These are phyloP conservation scores for Letharia columbiana DNA, from an alignment of 495 filamentous ascomycete species.

Conservation along the genomic window DNA sequence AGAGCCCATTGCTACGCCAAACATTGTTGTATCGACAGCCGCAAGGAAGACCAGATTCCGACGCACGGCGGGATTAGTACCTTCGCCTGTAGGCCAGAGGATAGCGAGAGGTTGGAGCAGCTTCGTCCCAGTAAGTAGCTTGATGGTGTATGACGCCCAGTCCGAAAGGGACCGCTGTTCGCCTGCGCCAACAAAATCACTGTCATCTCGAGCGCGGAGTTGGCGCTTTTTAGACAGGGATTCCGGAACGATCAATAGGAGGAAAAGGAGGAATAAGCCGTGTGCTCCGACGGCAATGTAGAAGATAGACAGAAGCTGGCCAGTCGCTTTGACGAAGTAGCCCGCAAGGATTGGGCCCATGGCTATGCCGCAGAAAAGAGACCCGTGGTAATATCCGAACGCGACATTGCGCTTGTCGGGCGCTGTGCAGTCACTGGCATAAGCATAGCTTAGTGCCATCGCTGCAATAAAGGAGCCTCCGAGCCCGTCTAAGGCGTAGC, in stretches of 20 bases:
- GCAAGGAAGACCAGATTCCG: constrained; percentile 73
- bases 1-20: constrained; percentile 74
- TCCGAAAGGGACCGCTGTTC: constrained; percentile 14
- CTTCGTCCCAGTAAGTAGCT: constrained; percentile 43
- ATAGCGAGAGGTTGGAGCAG: constrained; percentile 68
- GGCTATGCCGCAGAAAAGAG: constrained; percentile 79
- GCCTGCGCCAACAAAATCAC: constrained; percentile 30
- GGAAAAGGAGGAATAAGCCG: constrained; percentile 55
- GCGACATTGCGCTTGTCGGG: constrained; percentile 70
- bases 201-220: constrained; percentile 54
- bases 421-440: constrained; percentile 78
- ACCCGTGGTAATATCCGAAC: constrained; percentile 83
- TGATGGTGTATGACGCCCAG: constrained; percentile 23
- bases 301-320: constrained; percentile 63
- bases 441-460: constrained; percentile 73
- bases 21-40: constrained; percentile 65
- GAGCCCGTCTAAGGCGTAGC: constrained; percentile 67
- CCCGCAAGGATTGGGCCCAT: constrained; percentile 73
- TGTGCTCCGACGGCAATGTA: constrained; percentile 68
- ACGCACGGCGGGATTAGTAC: constrained; percentile 52
- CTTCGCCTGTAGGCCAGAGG: constrained; percentile 61
- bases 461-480: constrained; percentile 78
- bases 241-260: constrained; percentile 68
- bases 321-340: constrained; percentile 61
- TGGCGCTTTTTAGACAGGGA: constrained; percentile 65